Base-by-base conservation (phyloP, 2,329 filamentous ascomycete genomes). In the Stagonosporopsis cucurbitacearum region DNA sequence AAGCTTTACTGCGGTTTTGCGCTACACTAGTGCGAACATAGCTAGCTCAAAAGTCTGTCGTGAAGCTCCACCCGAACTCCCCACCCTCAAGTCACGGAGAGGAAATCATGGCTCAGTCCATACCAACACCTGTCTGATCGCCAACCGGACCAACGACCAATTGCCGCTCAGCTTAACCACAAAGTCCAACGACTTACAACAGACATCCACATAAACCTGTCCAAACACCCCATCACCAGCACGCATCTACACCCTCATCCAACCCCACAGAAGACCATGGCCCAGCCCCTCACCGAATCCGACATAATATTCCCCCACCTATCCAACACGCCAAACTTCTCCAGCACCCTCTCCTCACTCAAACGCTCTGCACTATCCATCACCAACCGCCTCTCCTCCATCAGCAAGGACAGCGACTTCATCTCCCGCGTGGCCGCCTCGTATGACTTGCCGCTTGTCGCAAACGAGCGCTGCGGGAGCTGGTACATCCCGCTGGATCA, bases 391-490 rank as follows among this genome's bases (percentile, higher is more conserved):
- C 85, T 99, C 12, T 78, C 80, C 26, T 96, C 92, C 25, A 94
- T 98, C 73, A 79, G 82, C 57, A 78, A 83, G 25, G 95, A 98
- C 75, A 88, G 92, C 8, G 74, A 74, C 1, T 98, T 97, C 73
- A 90, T 95, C 20, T 74, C 79, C 22, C 72, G 79, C 7, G 87
- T 92, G 0, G 82, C 85, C 1, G 72, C 75, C 1, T 80, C 82
- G 0, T 86, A 81, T 63, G 62, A 68, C 3, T 79, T 94, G 1
- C 92, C 92, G 0, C 80, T 98, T 1, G 81, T 98, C 13, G 92
- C 94, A 26, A 99, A 99, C 71, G 93, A 98, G 79, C 85, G 95
- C 57, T 98, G 95, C 74, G 95, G 95, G 0, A 94, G 91, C 76
- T 99, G 95, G 95, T 98, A 98, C 74, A 89, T 98, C 23, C 77